Conservation (phyloP, 192 early-diverging fungal genomes). For the Diversispora epigaea region DNA sequence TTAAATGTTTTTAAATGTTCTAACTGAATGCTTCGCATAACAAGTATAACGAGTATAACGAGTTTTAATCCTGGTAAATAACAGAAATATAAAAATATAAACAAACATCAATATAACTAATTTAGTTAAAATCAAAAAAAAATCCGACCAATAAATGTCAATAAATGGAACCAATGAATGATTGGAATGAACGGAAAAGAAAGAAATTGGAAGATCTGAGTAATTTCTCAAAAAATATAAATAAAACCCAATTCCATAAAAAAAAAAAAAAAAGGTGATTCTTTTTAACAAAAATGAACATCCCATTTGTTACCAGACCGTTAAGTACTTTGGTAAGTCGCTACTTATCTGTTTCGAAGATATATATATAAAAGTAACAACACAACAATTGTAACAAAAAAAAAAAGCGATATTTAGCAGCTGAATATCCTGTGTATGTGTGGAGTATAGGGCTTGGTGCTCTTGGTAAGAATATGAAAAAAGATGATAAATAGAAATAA, state of each 20-base stretch:
- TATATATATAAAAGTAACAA: not conserved
- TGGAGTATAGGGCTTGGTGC: not conserved
- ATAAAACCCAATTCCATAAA: not conserved
- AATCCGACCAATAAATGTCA: too few species aligned
- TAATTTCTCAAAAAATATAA: not conserved
- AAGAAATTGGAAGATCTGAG: too few species aligned
- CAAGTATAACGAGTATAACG: too few species aligned
- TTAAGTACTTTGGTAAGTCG: not conserved
- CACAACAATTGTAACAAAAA: not conserved
- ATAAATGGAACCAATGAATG: too few species aligned
- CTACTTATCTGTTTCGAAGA: not conserved
- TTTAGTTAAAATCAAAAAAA: too few species aligned
- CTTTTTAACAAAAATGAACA: not conserved
- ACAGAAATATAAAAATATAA: too few species aligned
- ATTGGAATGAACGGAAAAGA: too few species aligned
- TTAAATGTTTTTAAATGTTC: too few species aligned
- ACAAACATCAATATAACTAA: too few species aligned
- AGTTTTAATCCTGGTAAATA: too few species aligned
- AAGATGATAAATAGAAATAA: not conserved
- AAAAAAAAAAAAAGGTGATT: not conserved
- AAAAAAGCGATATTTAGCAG: not conserved
- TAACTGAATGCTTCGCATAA: too few species aligned
- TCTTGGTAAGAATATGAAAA: not conserved
- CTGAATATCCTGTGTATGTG: not conserved
- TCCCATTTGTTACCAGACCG: not conserved